Percentiles rank a stretch among this genome's conserved stretches.
phyloP scores from a whole-genome alignment of 2,329 filamentous ascomycete species.

The Colletotrichum siamense region DNA sequence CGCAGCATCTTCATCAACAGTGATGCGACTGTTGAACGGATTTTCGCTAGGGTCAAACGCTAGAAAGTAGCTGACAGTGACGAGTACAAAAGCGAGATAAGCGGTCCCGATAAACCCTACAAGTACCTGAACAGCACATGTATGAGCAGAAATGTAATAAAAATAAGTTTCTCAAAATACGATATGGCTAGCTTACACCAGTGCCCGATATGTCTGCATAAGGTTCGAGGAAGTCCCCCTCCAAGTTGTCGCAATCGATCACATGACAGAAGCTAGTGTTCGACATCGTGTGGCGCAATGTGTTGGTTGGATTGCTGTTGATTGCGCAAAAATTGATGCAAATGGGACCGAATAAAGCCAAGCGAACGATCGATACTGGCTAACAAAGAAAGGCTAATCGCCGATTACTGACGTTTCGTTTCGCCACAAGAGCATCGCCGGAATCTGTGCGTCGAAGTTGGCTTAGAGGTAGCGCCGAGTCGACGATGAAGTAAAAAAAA shows the following conservation, averaged over 20 bases:
- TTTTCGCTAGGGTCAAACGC: neutral
- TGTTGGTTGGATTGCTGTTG: neutral
- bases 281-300: neutral
- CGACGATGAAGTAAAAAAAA: accelerated
- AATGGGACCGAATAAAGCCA: no score
- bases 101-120: neutral
- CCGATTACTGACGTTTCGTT: neutral
- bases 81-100: neutral
- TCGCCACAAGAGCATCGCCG: neutral
- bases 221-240: neutral
- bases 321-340: no score
- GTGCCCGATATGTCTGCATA: neutral
- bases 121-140: neutral
- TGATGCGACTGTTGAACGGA: neutral
- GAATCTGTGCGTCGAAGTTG: accelerated
- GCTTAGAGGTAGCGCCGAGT: accelerated
- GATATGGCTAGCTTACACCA: neutral
- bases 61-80: neutral
- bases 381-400: neutral
- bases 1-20: neutral
- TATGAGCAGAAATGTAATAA: neutral
- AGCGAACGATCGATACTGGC: neutral
- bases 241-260: neutral
- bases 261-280: neutral
- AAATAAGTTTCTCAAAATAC: neutral